Evolutionary conservation across 1,284 basidiomycete species (phyloP), one percentile per base, ranked within the genome.

Genomic region (Sporisorium reilianum): DNA sequence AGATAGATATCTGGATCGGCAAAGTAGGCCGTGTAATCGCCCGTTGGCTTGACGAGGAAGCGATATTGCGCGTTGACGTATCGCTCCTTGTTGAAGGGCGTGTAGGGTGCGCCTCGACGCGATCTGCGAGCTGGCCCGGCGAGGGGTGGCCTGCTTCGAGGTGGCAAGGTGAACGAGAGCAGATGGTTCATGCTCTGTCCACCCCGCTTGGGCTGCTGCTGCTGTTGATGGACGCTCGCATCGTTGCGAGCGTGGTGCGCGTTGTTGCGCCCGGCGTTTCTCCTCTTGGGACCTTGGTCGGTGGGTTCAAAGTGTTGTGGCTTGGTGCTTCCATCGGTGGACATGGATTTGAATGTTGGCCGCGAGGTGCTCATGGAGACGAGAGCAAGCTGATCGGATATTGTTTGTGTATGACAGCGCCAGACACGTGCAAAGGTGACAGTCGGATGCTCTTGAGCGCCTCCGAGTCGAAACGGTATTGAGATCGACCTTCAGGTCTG

Each of bases 1-100:
- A 84, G 65, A 30, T 77, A 81, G 60, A 83, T 77, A 55, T 83
- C 82, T 3, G 82, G 68, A 32, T 84, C 80, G 38, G 77, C 80
- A 56, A 80, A 80, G 55, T 80, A 78, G 28, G 77, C 78, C 3
- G 79, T 79, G 62, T 82, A 80, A 54, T 84, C 81, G 50, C 79
- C 81, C 4, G 82, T 81, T 12, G 82, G 79, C 59, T 81, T 83
- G 61, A 84, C 77, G 36, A 83, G 77, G 66, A 84, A 84, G 45
- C 82, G 79, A 53, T 83, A 84, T 50, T 84, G 82, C 0, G 80
- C 81, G 46, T 83, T 81, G 51, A 84, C 77, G 48, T 84, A 84
- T 45, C 81, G 82, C 52, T 84, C 83, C 52, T 83, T 82, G 69
- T 80, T 83, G 57, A 83, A 84, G 6, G 82, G 80, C 5, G 61